Conservation (phyloP, 2,329 filamentous ascomycete species). For the Pezicula carpinea region DNA sequence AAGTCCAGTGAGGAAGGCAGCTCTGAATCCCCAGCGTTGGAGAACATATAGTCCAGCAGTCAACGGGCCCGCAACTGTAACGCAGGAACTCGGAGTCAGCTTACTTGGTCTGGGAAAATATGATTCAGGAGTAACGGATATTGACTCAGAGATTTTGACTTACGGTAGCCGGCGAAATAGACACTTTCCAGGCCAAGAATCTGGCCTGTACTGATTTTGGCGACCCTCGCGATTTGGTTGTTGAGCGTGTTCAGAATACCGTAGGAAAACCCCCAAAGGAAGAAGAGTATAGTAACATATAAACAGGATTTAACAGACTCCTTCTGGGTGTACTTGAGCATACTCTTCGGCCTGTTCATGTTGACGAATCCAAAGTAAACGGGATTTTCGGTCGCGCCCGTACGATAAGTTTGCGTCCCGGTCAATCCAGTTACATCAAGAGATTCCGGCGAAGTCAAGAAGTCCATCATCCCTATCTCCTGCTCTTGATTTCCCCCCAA, state of each 20-base stretch:
- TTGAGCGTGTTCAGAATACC: slow-evolving; percentile 82
- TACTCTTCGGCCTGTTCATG: slow-evolving; percentile 63
- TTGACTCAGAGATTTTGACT: too few relatives aligned
- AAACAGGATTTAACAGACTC: slow-evolving; percentile 70
- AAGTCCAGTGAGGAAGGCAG: slow-evolving; percentile 73
- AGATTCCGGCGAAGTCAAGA: slow-evolving; percentile 21
- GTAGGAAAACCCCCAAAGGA: slow-evolving; percentile 88
- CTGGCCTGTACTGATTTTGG: slow-evolving; percentile 53
- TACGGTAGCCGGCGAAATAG: slow-evolving; percentile 70
- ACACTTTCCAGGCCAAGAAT: slow-evolving; percentile 63
- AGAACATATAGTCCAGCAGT: slow-evolving; percentile 68
- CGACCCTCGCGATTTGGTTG: slow-evolving; percentile 57
- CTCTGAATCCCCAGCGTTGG: slow-evolving; percentile 69
- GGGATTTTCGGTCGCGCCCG: slow-evolving; percentile 28
- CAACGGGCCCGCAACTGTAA: slow-evolving; percentile 64
- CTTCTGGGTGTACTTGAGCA: slow-evolving; percentile 56
- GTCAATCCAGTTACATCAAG: slow-evolving; percentile 2
- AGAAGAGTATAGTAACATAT: slow-evolving; percentile 75
- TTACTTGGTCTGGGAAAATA: too few relatives aligned
- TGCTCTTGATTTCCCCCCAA: slow-evolving; percentile 10
- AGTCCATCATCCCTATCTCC: slow-evolving; percentile 23
- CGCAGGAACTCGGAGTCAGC: too few relatives aligned
- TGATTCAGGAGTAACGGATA: too few relatives aligned
- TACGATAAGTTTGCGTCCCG: slow-evolving; percentile 3
- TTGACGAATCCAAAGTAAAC: slow-evolving; percentile 76